Evolutionary conservation across 2,329 filamentous ascomycete species (phyloP), one percentile per base, ranked within the genome.

Genomic region (Ceratocystis papillata): DNA sequence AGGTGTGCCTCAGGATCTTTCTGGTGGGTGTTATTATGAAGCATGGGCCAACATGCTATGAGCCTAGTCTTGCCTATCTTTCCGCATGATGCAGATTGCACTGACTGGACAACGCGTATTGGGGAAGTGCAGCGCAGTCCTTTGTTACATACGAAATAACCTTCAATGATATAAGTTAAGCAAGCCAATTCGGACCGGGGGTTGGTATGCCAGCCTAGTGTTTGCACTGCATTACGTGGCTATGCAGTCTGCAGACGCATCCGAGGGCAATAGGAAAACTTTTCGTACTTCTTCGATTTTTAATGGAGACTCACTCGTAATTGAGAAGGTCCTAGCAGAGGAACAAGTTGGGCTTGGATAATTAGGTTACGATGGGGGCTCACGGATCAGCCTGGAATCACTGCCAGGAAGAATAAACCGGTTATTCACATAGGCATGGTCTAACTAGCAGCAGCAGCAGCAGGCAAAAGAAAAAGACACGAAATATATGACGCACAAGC

Each of bases 31-130:
- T 28, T 59, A 17, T 30, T 59, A 59, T n/a, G 15, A 7, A n/a
- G 55, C 28, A 37, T n/a, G 55, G 55, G 1, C n/a, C 55, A 33
- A n/a, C 37, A n/a, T 59, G 55, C 55, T 59, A 59, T 59, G n/a
- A 59, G 55, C 55, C 28, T 59, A n/a, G 55, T 30, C 15, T 37
- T 59, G 55, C 55, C 55, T 10, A 37, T 25, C 28, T 37, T 10
- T 8, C 15, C 33, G 25, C 55, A 59, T 59, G 30, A 41, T 59
- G 55, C 55, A 59, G 7, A 17, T 20, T 28, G 17, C 8, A 17
- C 33, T 17, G 55, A 20, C 25, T 25, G 17, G 8, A 20, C 8
- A 59, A 30, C 53, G 30, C 17, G 25, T n/a, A 30, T 25, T n/a
- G 17, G 20, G 7, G 12, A 12, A 57, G 22, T 12, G n/a, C 25